Percentiles rank a stretch among this genome's conserved stretches.
phyloP scores from a whole-genome alignment of 306 rosid genomes.

The Acacia crassicarpa region DNA sequence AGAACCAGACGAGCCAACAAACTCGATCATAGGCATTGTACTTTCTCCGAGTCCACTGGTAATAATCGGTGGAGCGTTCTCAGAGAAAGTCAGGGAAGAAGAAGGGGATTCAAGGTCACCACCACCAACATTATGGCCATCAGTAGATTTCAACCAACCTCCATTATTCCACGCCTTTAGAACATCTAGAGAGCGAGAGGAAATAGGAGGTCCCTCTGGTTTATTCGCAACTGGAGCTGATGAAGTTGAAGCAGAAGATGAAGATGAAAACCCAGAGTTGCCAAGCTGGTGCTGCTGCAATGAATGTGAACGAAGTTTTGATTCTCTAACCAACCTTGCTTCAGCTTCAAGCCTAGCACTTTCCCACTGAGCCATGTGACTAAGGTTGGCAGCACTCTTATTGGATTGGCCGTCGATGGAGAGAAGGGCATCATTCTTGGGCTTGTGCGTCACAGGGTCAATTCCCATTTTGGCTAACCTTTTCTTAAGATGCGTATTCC shows the following conservation, averaged over 20 bases:
- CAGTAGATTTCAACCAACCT: conserved; percentile 46
- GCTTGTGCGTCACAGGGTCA: conserved; percentile 94
- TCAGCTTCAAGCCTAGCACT: conserved; percentile 99
- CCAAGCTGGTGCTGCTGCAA: conserved; percentile 42
- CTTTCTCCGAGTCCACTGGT: conserved; percentile 35
- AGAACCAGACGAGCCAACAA: conserved; percentile 74
- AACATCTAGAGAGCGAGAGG: conserved; percentile 31
- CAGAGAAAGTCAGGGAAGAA: conserved; percentile 73
- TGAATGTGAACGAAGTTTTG: conserved; percentile 70
- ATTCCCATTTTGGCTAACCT: conserved; percentile 95
- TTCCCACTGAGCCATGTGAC: conserved; percentile 99
- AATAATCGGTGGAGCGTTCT: conserved; percentile 49
- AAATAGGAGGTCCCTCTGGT: conserved; percentile 24
- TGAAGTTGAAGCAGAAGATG: conserved; percentile 45
- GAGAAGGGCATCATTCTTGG: conserved; percentile 74
- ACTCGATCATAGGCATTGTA: conserved; percentile 60
- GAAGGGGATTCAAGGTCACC: conserved; percentile 84
- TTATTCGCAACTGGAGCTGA: conserved; percentile 24
- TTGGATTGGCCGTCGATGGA: conserved; percentile 69
- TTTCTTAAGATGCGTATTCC: conserved; percentile 98
- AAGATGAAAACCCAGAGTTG: conserved; percentile 35
- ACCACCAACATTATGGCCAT: conserved; percentile 25
- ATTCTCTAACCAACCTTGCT: conserved; percentile 90
- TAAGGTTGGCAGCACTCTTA: conserved; percentile 75
- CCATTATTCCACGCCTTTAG: conserved; percentile 48